A percentile compares a stretch with the other conserved stretches of the same genome.
Evolutionary conservation across 2,329 filamentous ascomycete species (phyloP).

Genomic region (Esteya vermicola): DNA sequence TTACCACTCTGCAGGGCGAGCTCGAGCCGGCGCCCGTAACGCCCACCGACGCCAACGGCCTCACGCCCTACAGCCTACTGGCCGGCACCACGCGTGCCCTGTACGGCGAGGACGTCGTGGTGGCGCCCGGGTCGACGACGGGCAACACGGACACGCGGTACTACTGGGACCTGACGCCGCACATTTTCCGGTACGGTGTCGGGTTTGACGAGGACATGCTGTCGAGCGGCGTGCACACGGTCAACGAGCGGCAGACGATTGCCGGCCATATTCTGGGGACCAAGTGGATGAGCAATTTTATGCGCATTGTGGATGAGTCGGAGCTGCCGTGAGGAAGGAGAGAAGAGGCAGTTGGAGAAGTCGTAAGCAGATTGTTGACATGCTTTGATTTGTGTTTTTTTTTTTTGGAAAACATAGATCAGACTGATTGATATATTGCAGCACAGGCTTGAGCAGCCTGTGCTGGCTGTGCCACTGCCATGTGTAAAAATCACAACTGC

Average conservation of each 20-base stretch:
- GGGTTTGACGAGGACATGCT: constrained; percentile 20
- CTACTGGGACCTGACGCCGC: constrained; percentile 28
- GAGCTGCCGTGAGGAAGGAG: no score
- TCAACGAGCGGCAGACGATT: constrained; percentile 25
- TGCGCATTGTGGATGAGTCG: no score
- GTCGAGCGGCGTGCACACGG: constrained; percentile 21
- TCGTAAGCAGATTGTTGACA: no score
- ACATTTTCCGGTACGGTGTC: constrained; percentile 33
- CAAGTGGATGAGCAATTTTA: no score
- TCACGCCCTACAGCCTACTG: background rate
- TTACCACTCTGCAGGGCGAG: background rate
- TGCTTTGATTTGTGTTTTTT: no score
- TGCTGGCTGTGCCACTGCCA: no score
- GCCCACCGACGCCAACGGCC: background rate
- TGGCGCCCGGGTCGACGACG: constrained; percentile 33
- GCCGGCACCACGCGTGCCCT: constrained; percentile 2
- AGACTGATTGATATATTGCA: no score
- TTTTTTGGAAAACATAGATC: no score
- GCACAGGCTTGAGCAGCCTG: no score
- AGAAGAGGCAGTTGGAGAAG: no score
- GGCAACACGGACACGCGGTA: constrained; percentile 34
- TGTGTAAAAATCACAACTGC: no score
- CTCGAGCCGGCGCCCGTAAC: background rate
- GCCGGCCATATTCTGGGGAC: no score
- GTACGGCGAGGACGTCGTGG: constrained; percentile 23